Percentiles rank a stretch among this genome's conserved stretches.
Evolutionary conservation across 352 stramenopile species (phyloP).

Genomic region (Phytopythium delawarense): DNA sequence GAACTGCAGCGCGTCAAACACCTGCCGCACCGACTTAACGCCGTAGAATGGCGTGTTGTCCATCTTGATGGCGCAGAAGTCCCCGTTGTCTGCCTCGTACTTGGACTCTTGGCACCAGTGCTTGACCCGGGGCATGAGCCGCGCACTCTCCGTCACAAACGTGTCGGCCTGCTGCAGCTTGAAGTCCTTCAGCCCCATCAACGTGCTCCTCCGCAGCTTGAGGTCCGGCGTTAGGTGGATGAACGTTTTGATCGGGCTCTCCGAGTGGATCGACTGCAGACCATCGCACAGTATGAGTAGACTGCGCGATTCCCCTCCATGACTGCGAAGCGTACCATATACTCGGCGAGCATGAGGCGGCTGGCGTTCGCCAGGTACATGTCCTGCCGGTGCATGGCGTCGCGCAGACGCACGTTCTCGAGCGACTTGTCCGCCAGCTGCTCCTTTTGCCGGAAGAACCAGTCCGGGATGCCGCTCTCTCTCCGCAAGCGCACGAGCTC

Average conservation of each 20-base stretch:
- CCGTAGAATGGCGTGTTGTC: conserved; percentile 47
- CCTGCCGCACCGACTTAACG: conserved; percentile 27
- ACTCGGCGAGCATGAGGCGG: conserved; percentile 32
- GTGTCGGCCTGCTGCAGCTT: conserved; percentile 26
- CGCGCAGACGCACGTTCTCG: conserved; percentile 29
- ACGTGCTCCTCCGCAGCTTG: conserved; percentile 21
- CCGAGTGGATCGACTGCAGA: conserved; percentile 8
- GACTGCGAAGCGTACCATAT: conserved; percentile 18
- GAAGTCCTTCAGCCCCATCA: conserved; percentile 23
- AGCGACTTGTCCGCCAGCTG: conserved; percentile 16
- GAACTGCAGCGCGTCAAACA: conserved; percentile 53
- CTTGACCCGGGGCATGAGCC: conserved; percentile 17
- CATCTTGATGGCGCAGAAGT: conserved; percentile 57
- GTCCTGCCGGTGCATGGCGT: conserved; percentile 39
- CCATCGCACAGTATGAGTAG: not conserved
- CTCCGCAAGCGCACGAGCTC: conserved; percentile 23
- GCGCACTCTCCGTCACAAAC: conserved; percentile 28
- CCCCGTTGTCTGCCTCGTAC: conserved; percentile 36
- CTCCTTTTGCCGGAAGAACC: conserved; percentile 25
- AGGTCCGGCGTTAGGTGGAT: conserved; percentile 32
- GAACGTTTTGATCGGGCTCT: conserved; percentile 36
- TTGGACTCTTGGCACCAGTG: conserved; percentile 36
- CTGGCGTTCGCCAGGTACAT: conserved; percentile 33
- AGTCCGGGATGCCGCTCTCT: conserved; percentile 26
- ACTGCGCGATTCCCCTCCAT: not conserved